Conservation (phyloP, 768 basidiomycete species). For the Phylloporus arenicola region DNA sequence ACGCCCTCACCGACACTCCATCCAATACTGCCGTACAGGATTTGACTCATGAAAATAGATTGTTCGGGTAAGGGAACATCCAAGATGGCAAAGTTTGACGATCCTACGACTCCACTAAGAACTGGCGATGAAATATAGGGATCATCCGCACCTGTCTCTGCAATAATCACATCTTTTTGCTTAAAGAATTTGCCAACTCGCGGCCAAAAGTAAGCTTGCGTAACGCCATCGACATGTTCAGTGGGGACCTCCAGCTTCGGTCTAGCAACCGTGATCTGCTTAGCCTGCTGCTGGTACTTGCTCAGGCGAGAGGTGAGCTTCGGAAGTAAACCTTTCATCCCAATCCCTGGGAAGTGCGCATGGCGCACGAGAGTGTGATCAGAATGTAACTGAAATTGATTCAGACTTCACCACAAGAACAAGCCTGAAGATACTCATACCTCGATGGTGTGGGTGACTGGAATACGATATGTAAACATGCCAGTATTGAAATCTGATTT, state of each 20-base stretch:
- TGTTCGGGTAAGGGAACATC: conserved; percentile 75
- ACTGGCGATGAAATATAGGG: not conserved
- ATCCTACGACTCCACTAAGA: conserved; percentile 37
- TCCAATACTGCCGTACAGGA: conserved; percentile 91
- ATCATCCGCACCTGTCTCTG: conserved; percentile 66
- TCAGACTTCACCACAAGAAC: not conserved
- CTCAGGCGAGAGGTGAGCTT: conserved; percentile 56
- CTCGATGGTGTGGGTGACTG: conserved; percentile 55
- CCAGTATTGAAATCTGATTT: conserved; percentile 86
- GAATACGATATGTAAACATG: conserved; percentile 74
- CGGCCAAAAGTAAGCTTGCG: conserved; percentile 84
- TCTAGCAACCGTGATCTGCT: conserved; percentile 42
- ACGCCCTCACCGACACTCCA: conserved; percentile 65
- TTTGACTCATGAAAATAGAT: conserved; percentile 62
- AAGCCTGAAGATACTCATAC: conserved; percentile 30
- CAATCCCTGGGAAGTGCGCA: conserved; percentile 57
- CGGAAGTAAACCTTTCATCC: conserved; percentile 75
- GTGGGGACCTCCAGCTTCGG: conserved; percentile 40
- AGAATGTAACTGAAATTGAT: conserved; percentile 59
- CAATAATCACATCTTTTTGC: conserved; percentile 69
- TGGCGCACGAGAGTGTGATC: conserved; percentile 62
- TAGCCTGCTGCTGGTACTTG: conserved; percentile 36
- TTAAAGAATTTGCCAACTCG: conserved; percentile 67
- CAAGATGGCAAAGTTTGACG: conserved; percentile 79
- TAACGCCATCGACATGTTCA: conserved; percentile 51